These are phyloP conservation scores for Suhomyces kilbournensis DNA, from an alignment of 805 yeast genomes.

Conservation along the genomic window DNA sequence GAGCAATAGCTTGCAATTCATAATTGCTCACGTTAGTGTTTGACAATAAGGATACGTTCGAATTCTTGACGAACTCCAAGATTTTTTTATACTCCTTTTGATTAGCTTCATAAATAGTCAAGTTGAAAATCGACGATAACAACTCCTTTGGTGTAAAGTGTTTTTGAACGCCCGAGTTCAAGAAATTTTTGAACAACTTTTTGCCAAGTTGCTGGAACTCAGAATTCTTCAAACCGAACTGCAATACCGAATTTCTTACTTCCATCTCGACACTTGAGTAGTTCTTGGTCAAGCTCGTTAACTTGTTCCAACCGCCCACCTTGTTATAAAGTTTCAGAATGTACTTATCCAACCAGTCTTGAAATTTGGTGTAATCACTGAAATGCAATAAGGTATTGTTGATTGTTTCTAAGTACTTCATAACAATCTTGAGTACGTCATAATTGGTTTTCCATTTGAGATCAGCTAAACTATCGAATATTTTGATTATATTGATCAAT, in stretches of 20 bases:
- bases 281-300: slow-evolving; percentile 8
- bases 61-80: slow-evolving; percentile 49
- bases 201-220: slow-evolving; percentile 32
- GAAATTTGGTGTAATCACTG: slow-evolving; percentile 21
- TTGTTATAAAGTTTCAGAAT: slow-evolving; percentile 17
- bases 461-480: slow-evolving; percentile 25
- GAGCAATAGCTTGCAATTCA: slow-evolving; percentile 54
- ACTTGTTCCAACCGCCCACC: slow-evolving; percentile 27
- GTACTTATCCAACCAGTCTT: slow-evolving; percentile 19
- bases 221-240: slow-evolving; percentile 31
- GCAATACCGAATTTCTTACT: slow-evolving; percentile 42
- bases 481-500: slow-evolving; percentile 28
- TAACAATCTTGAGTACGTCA: slow-evolving; percentile 33
- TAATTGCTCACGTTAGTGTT: slow-evolving; percentile 30
- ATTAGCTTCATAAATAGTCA: slow-evolving; percentile 36
- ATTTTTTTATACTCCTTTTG: slow-evolving; percentile 60
- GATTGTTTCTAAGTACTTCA: slow-evolving; percentile 32
- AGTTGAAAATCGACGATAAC: slow-evolving; percentile 42
- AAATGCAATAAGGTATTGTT: slow-evolving; percentile 31
- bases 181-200: slow-evolving; percentile 41
- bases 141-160: slow-evolving; percentile 51
- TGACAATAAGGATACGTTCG: slow-evolving; percentile 42
- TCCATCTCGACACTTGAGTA: slow-evolving; percentile 37
- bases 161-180: slow-evolving; percentile 49
- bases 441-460: slow-evolving; percentile 22